phyloP scores from a whole-genome alignment of 495 filamentous ascomycete genomes.

The Thozetella sp. region DNA sequence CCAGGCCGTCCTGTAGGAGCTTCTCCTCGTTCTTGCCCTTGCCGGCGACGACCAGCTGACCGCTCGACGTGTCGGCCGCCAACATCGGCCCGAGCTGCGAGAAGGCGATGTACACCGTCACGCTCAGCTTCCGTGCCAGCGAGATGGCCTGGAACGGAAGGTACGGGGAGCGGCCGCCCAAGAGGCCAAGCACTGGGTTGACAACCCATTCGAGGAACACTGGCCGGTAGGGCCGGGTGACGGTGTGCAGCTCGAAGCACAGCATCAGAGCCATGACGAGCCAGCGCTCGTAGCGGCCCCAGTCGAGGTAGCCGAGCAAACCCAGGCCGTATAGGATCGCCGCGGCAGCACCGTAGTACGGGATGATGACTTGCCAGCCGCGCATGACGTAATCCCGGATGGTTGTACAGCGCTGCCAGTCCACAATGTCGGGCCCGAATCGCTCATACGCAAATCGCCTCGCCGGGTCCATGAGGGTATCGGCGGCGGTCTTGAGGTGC shows the following conservation, averaged over 20 bases:
- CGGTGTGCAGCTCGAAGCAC: constrained; percentile 71
- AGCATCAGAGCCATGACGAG: constrained; percentile 68
- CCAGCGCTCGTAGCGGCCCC: constrained; percentile 91
- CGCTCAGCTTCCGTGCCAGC: constrained; percentile 73
- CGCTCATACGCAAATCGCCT: constrained; percentile 92
- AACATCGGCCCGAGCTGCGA: constrained; percentile 77
- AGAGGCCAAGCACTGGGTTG: constrained; percentile 58
- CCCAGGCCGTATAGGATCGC: constrained; percentile 67
- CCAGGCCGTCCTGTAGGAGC: constrained; percentile 47
- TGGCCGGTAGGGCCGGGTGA: constrained; percentile 67
- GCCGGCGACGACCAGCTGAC: constrained; percentile 18
- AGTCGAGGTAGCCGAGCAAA: constrained; percentile 78
- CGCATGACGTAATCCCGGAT: constrained; percentile 71
- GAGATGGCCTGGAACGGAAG: constrained; percentile 86
- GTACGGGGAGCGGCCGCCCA: constrained; percentile 61
- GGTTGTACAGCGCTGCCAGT: constrained; percentile 70
- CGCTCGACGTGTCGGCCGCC: constrained; percentile 28
- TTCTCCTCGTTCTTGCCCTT: constrained; percentile 35
- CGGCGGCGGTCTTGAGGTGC: constrained; percentile 78
- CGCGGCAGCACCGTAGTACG: constrained; percentile 68
- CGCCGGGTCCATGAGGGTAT: constrained; percentile 77
- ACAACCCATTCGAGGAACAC: constrained; percentile 58
- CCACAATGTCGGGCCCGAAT: constrained; percentile 76
- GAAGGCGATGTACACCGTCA: constrained; percentile 89
- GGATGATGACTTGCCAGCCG: constrained; percentile 57